These are phyloP conservation scores for Capsicum rhomboideum DNA, from an alignment of 257 asterid genomes.

Conservation along the genomic window DNA sequence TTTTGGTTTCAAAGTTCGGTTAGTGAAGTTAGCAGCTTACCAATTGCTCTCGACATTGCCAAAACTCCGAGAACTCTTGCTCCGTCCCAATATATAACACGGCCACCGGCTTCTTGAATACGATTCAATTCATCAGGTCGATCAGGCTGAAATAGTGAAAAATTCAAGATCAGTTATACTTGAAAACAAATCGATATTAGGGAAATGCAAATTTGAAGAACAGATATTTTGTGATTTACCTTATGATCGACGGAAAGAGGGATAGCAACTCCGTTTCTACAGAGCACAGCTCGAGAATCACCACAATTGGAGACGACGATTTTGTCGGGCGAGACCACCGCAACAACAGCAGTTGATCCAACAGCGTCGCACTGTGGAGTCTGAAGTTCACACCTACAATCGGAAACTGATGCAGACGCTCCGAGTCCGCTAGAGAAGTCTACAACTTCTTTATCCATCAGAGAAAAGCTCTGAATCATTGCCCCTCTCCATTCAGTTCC, in stretches of 20 bases:
- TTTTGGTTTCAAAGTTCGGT: too few relatives aligned
- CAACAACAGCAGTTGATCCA: conserved; percentile 93
- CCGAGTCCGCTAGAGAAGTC: conserved; percentile 21
- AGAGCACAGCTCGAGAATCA: conserved; percentile 92
- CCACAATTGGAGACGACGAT: conserved; percentile 86
- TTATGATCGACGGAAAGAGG: conserved; percentile 91
- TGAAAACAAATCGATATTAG: not conserved
- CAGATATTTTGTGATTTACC: conserved; percentile 34
- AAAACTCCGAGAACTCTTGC: conserved; percentile 51
- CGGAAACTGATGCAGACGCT: conserved; percentile 13
- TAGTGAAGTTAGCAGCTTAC: not conserved
- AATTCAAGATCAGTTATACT: not conserved
- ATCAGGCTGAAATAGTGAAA: conserved; percentile 13
- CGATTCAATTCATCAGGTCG: conserved; percentile 42
- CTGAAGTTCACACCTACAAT: conserved; percentile 81
- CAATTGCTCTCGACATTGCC: conserved; percentile 66
- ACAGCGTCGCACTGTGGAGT: conserved; percentile 95
- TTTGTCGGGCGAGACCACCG: conserved; percentile 65
- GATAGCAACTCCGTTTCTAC: conserved; percentile 74
- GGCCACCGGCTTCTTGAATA: conserved; percentile 43
- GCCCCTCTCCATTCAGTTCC: conserved; percentile 47
- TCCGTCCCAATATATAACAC: conserved; percentile 22
- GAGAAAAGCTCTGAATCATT: conserved; percentile 49
- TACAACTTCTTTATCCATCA: conserved; percentile 71
- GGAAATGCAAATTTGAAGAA: too few relatives aligned